A percentile compares a stretch with the other conserved stretches of the same genome.
Evolutionary conservation across 495 filamentous ascomycete species (phyloP).

Genomic region (Lasiosphaeria miniovina): DNA sequence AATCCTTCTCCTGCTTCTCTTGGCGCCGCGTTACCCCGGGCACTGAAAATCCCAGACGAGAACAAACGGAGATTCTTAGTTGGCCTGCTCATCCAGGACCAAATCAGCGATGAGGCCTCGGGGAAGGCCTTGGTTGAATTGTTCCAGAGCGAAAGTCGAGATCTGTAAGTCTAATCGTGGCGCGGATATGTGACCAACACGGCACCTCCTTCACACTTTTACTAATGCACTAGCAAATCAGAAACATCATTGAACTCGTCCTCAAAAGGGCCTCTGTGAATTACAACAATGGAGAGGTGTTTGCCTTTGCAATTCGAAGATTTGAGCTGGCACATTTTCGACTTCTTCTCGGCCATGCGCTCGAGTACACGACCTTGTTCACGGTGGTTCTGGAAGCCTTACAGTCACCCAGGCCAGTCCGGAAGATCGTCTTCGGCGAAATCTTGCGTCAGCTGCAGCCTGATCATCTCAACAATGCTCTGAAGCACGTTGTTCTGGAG

Average conservation of each 20-base stretch:
- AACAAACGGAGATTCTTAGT: slow-evolving; percentile 16
- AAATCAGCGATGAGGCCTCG: slow-evolving; percentile 27
- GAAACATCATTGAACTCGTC: slow-evolving; percentile 20
- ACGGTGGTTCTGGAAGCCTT: slow-evolving; percentile 27
- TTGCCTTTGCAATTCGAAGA: slow-evolving; percentile 28
- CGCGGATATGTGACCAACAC: not conserved
- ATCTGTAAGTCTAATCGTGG: slow-evolving; percentile 16
- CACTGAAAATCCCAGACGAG: slow-evolving; percentile 18
- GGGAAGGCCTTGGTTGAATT: slow-evolving; percentile 36
- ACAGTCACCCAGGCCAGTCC: slow-evolving; percentile 6
- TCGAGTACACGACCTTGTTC: slow-evolving; percentile 26
- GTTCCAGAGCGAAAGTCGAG: slow-evolving; percentile 25
- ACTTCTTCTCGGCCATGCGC: slow-evolving; percentile 27
- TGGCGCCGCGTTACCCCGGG: slow-evolving; percentile 25
- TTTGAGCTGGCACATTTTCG: slow-evolving; percentile 24
- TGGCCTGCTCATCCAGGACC: slow-evolving; percentile 23
- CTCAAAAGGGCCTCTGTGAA: slow-evolving; percentile 27
- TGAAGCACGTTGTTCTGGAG: slow-evolving; percentile 28
- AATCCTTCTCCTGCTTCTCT: slow-evolving; percentile 30
- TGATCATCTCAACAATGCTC: slow-evolving; percentile 30
- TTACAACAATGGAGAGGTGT: slow-evolving; percentile 33
- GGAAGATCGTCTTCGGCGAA: slow-evolving; percentile 18
- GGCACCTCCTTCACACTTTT: not conserved
- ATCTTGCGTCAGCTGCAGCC: slow-evolving; percentile 20
- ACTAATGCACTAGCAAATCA: slow-evolving; percentile 3